A percentile compares a stretch with the other conserved stretches of the same genome.
These are phyloP conservation scores for Sporobolomyces pararoseus DNA, from an alignment of 768 basidiomycete species.

Conservation along the genomic window DNA sequence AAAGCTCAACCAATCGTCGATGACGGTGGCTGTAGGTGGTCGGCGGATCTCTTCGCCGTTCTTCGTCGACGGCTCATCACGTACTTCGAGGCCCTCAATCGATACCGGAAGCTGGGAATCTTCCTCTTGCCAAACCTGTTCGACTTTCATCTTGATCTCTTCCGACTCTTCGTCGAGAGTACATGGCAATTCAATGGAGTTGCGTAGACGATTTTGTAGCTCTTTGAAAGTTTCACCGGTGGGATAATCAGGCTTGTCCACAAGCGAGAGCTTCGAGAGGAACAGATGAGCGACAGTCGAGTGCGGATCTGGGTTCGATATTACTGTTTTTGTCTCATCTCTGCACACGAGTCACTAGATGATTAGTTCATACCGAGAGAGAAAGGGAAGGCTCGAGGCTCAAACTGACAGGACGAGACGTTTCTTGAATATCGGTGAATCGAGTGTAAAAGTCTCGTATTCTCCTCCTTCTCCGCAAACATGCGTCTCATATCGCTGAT, in stretches of 20 bases:
- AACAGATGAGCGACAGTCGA: slow-evolving; percentile 88
- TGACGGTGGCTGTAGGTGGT: background rate
- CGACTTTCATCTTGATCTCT: background rate
- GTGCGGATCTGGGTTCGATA: slow-evolving; percentile 63
- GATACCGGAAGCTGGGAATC: background rate
- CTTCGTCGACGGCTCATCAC: slow-evolving; percentile 2
- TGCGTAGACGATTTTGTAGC: slow-evolving; percentile 19
- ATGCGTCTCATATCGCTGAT: slow-evolving; percentile 77
- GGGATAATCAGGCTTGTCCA: slow-evolving; percentile 42
- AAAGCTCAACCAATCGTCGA: slow-evolving; percentile 67
- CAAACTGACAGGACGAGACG: slow-evolving; percentile 66
- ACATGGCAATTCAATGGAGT: background rate
- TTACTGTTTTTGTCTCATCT: slow-evolving; percentile 64
- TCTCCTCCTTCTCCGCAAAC: slow-evolving; percentile 97
- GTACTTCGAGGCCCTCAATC: slow-evolving; percentile 16
- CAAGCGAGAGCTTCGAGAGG: slow-evolving; percentile 65
- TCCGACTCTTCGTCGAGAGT: background rate
- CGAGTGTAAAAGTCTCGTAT: slow-evolving; percentile 88
- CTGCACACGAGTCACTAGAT: slow-evolving; percentile 48
- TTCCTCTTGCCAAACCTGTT: background rate
- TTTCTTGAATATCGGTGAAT: slow-evolving; percentile 81
- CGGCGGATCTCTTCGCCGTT: background rate
- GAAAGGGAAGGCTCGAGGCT: background rate
- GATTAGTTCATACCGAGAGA: background rate
- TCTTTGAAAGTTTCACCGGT: slow-evolving; percentile 22